phyloP scores from a whole-genome alignment of 257 asterid genomes.

The Solanum bulbocastanum region DNA sequence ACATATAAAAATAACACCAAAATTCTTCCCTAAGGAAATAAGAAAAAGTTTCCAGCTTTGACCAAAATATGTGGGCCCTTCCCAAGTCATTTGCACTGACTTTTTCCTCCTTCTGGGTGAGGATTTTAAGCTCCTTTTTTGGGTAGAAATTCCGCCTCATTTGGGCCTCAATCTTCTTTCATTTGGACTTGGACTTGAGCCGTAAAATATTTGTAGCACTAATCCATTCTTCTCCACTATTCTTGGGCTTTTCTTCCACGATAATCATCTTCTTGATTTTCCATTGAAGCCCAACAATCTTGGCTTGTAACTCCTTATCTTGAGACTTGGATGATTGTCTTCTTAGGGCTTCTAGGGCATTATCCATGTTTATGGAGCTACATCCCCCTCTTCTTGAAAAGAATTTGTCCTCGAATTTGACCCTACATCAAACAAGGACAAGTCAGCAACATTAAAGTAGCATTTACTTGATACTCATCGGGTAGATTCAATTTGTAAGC shows the following conservation, averaged over 20 bases:
- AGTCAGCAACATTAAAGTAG: not conserved
- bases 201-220: not conserved
- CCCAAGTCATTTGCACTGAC: not conserved
- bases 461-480: not conserved
- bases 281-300: not conserved
- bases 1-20: not conserved
- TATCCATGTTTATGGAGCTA: not conserved
- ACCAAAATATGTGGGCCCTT: not conserved
- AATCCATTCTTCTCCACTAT: not conserved
- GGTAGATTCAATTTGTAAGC: not conserved
- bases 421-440: not conserved
- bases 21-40: not conserved
- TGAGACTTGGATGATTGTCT: not conserved
- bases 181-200: not conserved
- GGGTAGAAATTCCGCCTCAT: not conserved
- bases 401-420: not conserved
- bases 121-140: not conserved
- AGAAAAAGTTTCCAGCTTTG: not conserved
- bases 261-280: not conserved
- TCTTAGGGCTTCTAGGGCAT: not conserved
- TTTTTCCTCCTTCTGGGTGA: not conserved
- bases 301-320: not conserved
- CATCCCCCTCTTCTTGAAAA: not conserved
- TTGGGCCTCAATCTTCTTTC: not conserved
- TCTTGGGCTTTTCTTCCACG: not conserved